phyloP scores from a whole-genome alignment of 73 alveolate species.

The Chromera velia region DNA sequence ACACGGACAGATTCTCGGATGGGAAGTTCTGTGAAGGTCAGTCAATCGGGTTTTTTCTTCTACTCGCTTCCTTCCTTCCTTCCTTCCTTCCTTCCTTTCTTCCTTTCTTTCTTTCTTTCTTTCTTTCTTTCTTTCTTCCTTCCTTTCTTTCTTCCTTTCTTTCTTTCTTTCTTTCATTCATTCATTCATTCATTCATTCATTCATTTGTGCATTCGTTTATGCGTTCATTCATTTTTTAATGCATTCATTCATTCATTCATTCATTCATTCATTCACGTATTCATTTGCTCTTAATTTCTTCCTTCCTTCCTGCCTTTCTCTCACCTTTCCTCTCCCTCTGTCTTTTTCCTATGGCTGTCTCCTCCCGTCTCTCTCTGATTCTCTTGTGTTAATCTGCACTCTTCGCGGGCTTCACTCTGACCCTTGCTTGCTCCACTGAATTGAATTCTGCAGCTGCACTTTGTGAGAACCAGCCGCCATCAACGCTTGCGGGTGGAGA shows the following conservation, averaged over 20 bases:
- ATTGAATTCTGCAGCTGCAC: no score
- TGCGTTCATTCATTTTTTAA: constrained; percentile 1
- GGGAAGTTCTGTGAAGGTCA: no score
- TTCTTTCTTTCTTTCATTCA: not conserved
- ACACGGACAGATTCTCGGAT: no score
- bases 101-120: not conserved
- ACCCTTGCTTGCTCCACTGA: no score
- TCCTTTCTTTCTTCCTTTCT: not conserved
- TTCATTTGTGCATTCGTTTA: no score
- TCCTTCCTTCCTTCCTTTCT: not conserved
- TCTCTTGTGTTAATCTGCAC: no score
- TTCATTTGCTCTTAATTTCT: not conserved
- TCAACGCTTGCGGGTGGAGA: no score
- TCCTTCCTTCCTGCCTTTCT: not conserved
- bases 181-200: not conserved
- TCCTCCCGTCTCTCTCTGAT: no score
- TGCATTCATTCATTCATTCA: not conserved
- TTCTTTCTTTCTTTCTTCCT: not conserved
- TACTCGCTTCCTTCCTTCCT: not conserved
- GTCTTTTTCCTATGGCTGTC: no score
- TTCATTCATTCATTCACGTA: not conserved
- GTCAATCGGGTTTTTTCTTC: not conserved
- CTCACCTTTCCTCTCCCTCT: not conserved
- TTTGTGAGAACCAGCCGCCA: no score
- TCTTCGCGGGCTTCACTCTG: no score